Evolutionary conservation across 257 asterid species (phyloP).

Genomic region (Linderniella brevidens): DNA sequence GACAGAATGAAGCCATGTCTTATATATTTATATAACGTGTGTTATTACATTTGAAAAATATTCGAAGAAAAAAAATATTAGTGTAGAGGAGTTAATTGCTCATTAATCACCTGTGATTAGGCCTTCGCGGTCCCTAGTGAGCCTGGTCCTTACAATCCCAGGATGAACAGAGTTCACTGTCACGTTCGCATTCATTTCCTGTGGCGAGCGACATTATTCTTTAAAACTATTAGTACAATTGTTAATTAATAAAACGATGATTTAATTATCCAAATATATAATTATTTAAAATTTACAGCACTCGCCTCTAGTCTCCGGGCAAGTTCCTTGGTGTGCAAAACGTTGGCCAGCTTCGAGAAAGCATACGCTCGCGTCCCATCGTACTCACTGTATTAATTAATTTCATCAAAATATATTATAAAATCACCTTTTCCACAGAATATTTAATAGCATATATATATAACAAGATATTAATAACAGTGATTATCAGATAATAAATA

Average conservation of each 20-base stretch:
- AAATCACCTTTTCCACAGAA: not conserved
- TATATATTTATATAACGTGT: too few relatives aligned
- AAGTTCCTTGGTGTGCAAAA: conserved; percentile 94
- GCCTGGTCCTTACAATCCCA: conserved; percentile 88
- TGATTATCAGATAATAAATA: not conserved
- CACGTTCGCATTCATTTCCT: conserved; percentile 81
- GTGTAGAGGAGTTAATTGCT: too few relatives aligned
- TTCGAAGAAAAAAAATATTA: too few relatives aligned
- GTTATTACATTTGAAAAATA: too few relatives aligned
- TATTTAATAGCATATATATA: too few relatives aligned
- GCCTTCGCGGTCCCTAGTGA: conserved; percentile 93
- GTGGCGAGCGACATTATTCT: conserved; percentile 12
- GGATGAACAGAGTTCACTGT: conserved; percentile 91
- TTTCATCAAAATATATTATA: not conserved
- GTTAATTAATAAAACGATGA: too few relatives aligned
- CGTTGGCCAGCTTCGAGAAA: conserved; percentile 94
- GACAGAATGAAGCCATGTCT: too few relatives aligned
- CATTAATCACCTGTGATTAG: conserved; percentile 40
- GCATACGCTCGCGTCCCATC: conserved; percentile 98
- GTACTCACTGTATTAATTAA: conserved; percentile 36
- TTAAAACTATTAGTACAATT: too few relatives aligned
- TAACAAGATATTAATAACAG: not conserved
- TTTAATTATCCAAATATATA: not conserved
- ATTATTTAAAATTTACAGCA: not conserved
- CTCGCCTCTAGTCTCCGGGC: conserved; percentile 55